Percentiles rank a stretch among this genome's conserved stretches.
Conservation (phyloP, 2,329 filamentous ascomycete species). For the Fusarium abutilonis region DNA sequence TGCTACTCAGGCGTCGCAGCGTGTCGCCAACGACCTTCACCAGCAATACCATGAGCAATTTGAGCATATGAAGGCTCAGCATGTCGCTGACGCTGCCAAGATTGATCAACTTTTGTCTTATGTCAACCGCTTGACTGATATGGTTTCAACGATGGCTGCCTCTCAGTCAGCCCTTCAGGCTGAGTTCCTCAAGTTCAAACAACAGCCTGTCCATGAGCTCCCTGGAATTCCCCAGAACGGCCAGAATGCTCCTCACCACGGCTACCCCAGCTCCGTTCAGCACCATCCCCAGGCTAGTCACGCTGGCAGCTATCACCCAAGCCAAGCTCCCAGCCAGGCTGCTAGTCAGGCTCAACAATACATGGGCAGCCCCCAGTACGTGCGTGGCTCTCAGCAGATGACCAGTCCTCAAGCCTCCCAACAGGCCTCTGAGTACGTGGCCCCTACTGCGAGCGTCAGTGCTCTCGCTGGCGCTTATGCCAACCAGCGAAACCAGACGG, state of each 20-base stretch:
- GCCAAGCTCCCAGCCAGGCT: slow-evolving; percentile 49
- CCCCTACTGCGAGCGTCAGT: slow-evolving; percentile 47
- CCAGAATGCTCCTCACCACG: slow-evolving; percentile 43
- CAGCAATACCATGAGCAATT: slow-evolving; percentile 65
- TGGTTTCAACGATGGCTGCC: slow-evolving; percentile 74
- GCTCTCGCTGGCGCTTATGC: slow-evolving; percentile 51
- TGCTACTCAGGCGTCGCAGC: slow-evolving; percentile 72
- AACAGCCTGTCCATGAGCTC: slow-evolving; percentile 59
- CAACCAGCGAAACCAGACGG: slow-evolving; percentile 50
- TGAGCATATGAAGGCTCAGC: slow-evolving; percentile 61
- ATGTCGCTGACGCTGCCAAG: slow-evolving; percentile 66
- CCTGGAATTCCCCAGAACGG: slow-evolving; percentile 44
- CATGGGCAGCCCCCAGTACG: slow-evolving; percentile 52
- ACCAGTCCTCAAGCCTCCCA: slow-evolving; percentile 50
- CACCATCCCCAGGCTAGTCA: slow-evolving; percentile 45
- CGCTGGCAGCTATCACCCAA: slow-evolving; percentile 48
- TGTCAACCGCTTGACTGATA: slow-evolving; percentile 73
- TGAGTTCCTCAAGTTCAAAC: slow-evolving; percentile 67
- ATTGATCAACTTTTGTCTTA: slow-evolving; percentile 77
- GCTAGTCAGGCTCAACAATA: slow-evolving; percentile 49
- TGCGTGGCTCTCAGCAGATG: slow-evolving; percentile 49
- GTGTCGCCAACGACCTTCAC: slow-evolving; percentile 74
- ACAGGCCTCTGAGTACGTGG: slow-evolving; percentile 49
- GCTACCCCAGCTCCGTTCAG: slow-evolving; percentile 43
- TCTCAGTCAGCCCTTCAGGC: slow-evolving; percentile 75